A percentile compares a stretch with the other conserved stretches of the same genome.
These are phyloP conservation scores for Erysimum cheiranthoides DNA, from an alignment of 345 rosid species.

Conservation along the genomic window DNA sequence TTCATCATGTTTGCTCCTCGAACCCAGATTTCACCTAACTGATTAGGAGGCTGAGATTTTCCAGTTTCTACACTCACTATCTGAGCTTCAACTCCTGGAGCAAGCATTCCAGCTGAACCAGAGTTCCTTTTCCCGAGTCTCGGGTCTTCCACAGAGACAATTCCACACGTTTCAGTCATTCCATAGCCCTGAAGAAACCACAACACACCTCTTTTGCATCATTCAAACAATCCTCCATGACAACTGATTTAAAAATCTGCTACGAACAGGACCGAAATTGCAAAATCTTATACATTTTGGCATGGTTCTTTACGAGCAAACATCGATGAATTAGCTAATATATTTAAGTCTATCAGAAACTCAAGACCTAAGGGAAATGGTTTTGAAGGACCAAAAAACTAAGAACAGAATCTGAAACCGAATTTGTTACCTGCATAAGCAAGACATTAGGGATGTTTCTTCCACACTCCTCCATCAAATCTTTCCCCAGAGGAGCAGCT, in stretches of 20 bases:
- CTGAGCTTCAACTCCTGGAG: conserved; percentile 74
- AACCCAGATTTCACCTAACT: conserved; percentile 83
- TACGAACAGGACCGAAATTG: neutral
- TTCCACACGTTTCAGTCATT: conserved; percentile 85
- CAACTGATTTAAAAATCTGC: neutral
- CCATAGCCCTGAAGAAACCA: conserved; percentile 77
- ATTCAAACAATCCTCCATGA: conserved; percentile 9
- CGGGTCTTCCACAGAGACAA: conserved; percentile 66
- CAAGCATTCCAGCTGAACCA: conserved; percentile 80
- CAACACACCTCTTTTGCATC: conserved; percentile 15
- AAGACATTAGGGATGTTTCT: conserved; percentile 63
- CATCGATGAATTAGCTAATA: conserved; percentile 4
- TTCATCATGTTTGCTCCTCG: conserved; percentile 93
- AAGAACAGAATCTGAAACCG: conserved; percentile 20
- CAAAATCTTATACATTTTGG: neutral
- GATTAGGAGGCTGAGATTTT: conserved; percentile 80
- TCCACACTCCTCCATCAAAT: conserved; percentile 79
- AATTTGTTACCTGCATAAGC: conserved; percentile 61
- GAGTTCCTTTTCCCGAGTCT: conserved; percentile 52
- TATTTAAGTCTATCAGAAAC: conserved; percentile 21
- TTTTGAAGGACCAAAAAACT: neutral
- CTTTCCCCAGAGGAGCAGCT: conserved; percentile 93
- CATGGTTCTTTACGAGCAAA: conserved; percentile 13
- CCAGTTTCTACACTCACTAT: conserved; percentile 63
- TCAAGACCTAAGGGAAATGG: neutral